phyloP scores from a whole-genome alignment of 805 yeast genomes.

The Grigorovia jiainica region DNA sequence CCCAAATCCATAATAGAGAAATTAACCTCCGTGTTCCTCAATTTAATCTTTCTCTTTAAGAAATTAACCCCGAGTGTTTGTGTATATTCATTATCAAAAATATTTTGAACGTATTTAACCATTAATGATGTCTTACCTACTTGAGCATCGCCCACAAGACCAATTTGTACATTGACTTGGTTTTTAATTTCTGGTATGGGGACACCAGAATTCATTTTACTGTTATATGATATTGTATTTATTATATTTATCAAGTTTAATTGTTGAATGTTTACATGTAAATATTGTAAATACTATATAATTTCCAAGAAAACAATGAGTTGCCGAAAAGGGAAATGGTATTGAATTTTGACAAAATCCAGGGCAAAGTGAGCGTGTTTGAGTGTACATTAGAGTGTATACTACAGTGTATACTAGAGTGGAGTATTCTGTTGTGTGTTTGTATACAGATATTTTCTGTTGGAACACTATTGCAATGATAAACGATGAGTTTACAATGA shows the following conservation, averaged over 20 bases:
- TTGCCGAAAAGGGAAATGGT: too few relatives aligned
- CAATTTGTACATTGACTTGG: constrained; percentile 51
- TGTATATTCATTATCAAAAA: constrained; percentile 81
- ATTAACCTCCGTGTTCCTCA: constrained; percentile 76
- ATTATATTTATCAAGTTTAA: not conserved
- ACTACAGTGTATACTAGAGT: too few relatives aligned
- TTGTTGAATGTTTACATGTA: not conserved
- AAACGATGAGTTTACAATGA: too few relatives aligned
- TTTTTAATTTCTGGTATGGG: constrained; percentile 12
- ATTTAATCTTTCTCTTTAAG: constrained; percentile 77
- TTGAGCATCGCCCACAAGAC: constrained; percentile 88
- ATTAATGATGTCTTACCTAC: constrained; percentile 91
- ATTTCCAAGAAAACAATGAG: not conserved
- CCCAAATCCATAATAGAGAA: constrained; percentile 93
- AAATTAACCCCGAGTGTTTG: constrained; percentile 92
- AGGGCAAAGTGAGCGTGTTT: too few relatives aligned
- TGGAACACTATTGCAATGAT: too few relatives aligned
- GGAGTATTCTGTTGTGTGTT: too few relatives aligned
- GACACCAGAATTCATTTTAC: not conserved
- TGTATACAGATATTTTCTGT: too few relatives aligned
- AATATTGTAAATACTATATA: not conserved
- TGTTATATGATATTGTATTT: not conserved
- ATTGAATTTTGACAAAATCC: too few relatives aligned
- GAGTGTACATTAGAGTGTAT: too few relatives aligned
- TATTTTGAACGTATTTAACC: constrained; percentile 94